Percentiles rank a stretch among this genome's conserved stretches.
Evolutionary conservation across 2,329 filamentous ascomycete species (phyloP).

Genomic region (Cladosporium austrohemisphaericum): DNA sequence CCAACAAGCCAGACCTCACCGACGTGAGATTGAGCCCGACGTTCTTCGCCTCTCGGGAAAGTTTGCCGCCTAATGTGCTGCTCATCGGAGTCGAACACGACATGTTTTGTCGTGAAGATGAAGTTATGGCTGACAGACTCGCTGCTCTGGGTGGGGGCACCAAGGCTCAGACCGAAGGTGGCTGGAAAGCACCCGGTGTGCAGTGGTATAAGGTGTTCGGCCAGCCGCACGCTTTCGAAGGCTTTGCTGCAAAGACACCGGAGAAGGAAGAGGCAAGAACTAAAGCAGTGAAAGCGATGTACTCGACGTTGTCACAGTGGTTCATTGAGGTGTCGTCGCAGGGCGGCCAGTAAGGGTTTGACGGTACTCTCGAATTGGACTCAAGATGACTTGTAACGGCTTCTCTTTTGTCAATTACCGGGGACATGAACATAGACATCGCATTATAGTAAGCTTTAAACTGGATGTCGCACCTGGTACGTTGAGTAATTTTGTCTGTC

Average conservation of each 20-base stretch:
- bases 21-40: not conserved
- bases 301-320: not conserved
- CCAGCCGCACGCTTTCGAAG: conserved; percentile 19
- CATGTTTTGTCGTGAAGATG: conserved; percentile 42
- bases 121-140: conserved; percentile 31
- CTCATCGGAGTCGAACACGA: conserved; percentile 46
- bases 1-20: not conserved
- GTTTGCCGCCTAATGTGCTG: conserved; percentile 43
- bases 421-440: too few species aligned
- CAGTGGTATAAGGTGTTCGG: conserved; percentile 19
- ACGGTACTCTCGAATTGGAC: too few species aligned
- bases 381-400: too few species aligned
- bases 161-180: conserved; percentile 19
- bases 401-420: too few species aligned
- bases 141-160: conserved; percentile 20
- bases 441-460: too few species aligned
- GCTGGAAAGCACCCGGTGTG: conserved; percentile 17
- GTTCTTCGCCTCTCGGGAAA: conserved; percentile 15
- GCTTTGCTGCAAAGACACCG: conserved; percentile 7
- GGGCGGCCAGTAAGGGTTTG: not conserved
- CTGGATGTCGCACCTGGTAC: too few species aligned
- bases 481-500: too few species aligned
- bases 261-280: conserved; percentile 3
- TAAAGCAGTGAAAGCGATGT: not conserved
- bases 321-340: not conserved